Base-by-base conservation (phyloP, 176 grass and related monocot species). In the Themeda triandra region DNA sequence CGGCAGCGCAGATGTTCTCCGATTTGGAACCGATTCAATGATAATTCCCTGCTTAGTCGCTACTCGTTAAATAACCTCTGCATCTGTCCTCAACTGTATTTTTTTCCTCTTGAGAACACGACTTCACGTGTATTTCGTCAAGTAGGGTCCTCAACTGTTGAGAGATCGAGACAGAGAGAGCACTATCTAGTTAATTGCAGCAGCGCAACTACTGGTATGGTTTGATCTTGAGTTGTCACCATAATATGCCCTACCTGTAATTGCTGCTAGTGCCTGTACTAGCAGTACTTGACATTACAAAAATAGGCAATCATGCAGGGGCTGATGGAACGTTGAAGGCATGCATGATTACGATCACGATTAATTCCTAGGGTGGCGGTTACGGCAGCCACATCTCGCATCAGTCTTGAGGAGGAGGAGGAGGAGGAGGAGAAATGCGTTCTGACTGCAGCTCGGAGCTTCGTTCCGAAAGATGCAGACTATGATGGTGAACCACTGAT, bases 371-470 rank as follows among this genome's bases (percentile, higher is more conserved):
- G 74, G 37, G 74, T 69, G 75, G 80, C 77, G 59, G 75, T 90
- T 87, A 83, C 63, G 80, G 68, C 67, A 33, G 80, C 69, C 72
- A 75, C 80, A 78, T 90, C 81, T 83, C 81, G 27, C 54, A 48
- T 46, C 78, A 30, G 44, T 66, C 28, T 58, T 58, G 27, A 87
- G 19, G 37, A 67, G 62, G 44, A 89, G 56, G n/a, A n/a, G n/a
- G n/a, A n/a, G n/a, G 27, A 87, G 19, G 37, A 67, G 62, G 44
- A 89, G 56, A 59, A 17, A 37, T 28, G 23, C 30, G n/a, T 51
- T 8, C 21, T 25, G 44, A 62, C 51, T 31, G 80, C 45, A 15
- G 13, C 41, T 29, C 14, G 28, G 70, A 65, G 63, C 41, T 41
- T 9, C 8, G 9, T 82, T 86, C 71, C 73, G 78, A 71, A 60